phyloP scores from a whole-genome alignment of 2,329 filamentous ascomycete species.

The Trichoderma sp. region DNA sequence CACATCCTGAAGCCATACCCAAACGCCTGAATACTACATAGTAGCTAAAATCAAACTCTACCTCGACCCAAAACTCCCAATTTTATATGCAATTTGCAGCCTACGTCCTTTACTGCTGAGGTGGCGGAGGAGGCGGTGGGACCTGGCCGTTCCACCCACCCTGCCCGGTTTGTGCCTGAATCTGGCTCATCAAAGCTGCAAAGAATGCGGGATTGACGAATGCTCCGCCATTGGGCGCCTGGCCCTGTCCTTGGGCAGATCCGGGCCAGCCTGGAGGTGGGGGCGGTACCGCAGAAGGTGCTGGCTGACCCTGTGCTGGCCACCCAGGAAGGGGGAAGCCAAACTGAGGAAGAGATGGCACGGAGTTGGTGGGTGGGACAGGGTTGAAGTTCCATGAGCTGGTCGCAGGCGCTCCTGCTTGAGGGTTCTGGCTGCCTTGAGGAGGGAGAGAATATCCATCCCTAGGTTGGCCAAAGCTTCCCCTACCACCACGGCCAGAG shows the following conservation, averaged over 20 bases:
- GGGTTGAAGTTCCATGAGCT: conserved; percentile 20
- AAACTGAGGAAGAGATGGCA: conserved; percentile 33
- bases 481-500: conserved; percentile 40
- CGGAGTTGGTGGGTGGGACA: conserved; percentile 3
- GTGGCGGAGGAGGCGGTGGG: conserved; percentile 16
- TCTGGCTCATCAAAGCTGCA: conserved; percentile 46
- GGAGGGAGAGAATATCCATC: conserved; percentile 44
- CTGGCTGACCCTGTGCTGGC: conserved; percentile 30
- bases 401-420: conserved; percentile 24
- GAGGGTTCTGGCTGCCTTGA: conserved; percentile 34
- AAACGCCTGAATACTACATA: neutral
- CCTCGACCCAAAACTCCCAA: neutral
- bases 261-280: conserved; percentile 36
- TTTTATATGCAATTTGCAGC: neutral
- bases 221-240: conserved; percentile 37
- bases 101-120: neutral
- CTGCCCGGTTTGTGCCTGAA: conserved; percentile 34
- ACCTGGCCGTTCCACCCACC: conserved; percentile 12
- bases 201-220: conserved; percentile 60
- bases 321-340: conserved; percentile 46
- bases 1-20: neutral
- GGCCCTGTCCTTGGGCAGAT: conserved; percentile 32
- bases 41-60: no score
- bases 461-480: conserved; percentile 32
- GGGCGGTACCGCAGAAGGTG: conserved; percentile 32